A percentile compares a stretch with the other conserved stretches of the same genome.
Conservation (phyloP, 495 filamentous ascomycete species). For the Xylaria acuta region DNA sequence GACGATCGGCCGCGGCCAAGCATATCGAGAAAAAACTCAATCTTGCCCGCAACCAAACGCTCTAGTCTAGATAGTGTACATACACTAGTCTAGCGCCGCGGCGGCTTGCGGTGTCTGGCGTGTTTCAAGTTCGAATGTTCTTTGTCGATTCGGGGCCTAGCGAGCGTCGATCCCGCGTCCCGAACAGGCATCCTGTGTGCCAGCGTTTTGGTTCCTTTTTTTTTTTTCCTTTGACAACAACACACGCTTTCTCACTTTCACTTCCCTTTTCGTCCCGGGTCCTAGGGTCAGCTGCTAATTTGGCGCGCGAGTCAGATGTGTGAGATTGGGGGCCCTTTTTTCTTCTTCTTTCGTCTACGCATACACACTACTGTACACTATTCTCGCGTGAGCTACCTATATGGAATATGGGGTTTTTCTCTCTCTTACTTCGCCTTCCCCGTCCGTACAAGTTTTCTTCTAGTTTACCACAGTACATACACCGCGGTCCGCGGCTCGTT, state of each 20-base stretch:
- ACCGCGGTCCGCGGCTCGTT: background rate
- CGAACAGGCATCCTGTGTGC: slow-evolving; percentile 20
- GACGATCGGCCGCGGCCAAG: background rate
- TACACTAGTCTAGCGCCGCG: no score
- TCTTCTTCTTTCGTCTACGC: background rate
- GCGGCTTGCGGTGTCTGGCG: slow-evolving; percentile 20
- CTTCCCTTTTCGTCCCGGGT: slow-evolving; percentile 3
- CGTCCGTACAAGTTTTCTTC: background rate
- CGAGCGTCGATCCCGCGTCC: slow-evolving; percentile 24
- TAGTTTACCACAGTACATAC: no score
- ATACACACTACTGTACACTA: background rate
- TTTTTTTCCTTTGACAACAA: background rate
- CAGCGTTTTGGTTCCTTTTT: background rate
- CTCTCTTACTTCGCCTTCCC: slow-evolving; percentile 4
- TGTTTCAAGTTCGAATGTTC: slow-evolving; percentile 23
- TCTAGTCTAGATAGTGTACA: no score
- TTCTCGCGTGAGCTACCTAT: background rate
- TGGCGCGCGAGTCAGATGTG: background rate
- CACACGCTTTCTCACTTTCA: background rate
- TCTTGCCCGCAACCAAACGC: background rate
- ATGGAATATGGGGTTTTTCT: background rate
- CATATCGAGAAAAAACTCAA: background rate
- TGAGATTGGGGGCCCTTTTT: background rate
- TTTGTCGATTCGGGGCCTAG: slow-evolving; percentile 27
- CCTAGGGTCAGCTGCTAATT: background rate